These are phyloP conservation scores for Mycena crocata DNA, from an alignment of 768 basidiomycete genomes.

Conservation along the genomic window DNA sequence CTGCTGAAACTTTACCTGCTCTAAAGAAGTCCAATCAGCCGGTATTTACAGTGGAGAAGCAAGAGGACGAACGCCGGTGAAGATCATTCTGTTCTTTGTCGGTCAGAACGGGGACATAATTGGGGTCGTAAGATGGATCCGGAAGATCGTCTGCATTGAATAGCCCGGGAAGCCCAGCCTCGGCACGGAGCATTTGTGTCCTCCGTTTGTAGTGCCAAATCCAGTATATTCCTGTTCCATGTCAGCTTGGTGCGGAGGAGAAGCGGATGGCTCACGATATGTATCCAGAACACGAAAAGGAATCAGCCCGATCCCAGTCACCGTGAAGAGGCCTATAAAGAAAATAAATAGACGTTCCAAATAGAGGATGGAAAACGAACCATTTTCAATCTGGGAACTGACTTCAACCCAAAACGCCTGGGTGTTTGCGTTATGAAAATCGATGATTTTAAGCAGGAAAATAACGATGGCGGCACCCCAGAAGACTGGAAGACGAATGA, in stretches of 20 bases:
- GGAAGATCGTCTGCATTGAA: slow-evolving; percentile 85
- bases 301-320: slow-evolving; percentile 84
- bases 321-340: slow-evolving; percentile 77
- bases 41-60: neutral
- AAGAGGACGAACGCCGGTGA: slow-evolving; percentile 66
- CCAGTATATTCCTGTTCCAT: slow-evolving; percentile 67
- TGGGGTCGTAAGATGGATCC: slow-evolving; percentile 77
- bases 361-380: slow-evolving; percentile 46
- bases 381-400: slow-evolving; percentile 81
- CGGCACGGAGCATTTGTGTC: slow-evolving; percentile 67
- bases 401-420: slow-evolving; percentile 89
- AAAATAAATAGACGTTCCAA: neutral
- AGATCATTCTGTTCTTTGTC: slow-evolving; percentile 73
- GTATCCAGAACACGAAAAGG: slow-evolving; percentile 82
- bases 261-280: slow-evolving; percentile 64
- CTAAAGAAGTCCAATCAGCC: slow-evolving; percentile 45
- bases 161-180: slow-evolving; percentile 74
- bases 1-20: slow-evolving; percentile 75
- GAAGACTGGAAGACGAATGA: slow-evolving; percentile 61
- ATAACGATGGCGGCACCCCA: slow-evolving; percentile 90
- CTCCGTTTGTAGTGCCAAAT: slow-evolving; percentile 81
- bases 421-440: slow-evolving; percentile 72
- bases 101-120: slow-evolving; percentile 78
- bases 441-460: slow-evolving; percentile 75
- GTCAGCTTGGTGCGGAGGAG: neutral